Evolutionary conservation across 2,329 filamentous ascomycete genomes (phyloP).

Genomic region (Fusarium odoratissimum): DNA sequence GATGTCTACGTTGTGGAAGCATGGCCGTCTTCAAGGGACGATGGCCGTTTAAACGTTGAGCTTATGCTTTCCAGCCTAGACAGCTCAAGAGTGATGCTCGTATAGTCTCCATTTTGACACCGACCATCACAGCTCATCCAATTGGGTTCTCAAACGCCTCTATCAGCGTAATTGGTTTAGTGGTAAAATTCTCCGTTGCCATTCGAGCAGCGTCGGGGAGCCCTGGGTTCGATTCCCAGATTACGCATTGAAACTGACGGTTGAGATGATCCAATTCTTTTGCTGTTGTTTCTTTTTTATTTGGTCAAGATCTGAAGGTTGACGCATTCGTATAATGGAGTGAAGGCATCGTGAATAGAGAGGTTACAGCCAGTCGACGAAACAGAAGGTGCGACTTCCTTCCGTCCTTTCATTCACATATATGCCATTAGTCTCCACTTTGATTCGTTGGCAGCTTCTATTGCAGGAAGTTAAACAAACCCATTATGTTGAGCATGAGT

Average conservation of each 20-base stretch:
- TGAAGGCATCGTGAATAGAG: neutral
- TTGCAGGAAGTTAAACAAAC: neutral
- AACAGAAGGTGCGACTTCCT: neutral
- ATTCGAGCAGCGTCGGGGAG: conserved; percentile 9
- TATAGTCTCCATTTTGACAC: accelerated
- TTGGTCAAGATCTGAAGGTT: too few species aligned
- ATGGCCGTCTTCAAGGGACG: neutral
- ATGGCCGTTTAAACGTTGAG: accelerated
- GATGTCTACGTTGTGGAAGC: neutral
- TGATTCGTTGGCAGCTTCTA: neutral
- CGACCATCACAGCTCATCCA: neutral
- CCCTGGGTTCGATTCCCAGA: conserved; percentile 9
- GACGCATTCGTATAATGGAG: accelerated
- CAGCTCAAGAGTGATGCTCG: accelerated
- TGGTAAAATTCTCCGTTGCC: conserved; percentile 25
- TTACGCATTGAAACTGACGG: neutral
- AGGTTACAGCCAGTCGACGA: accelerated
- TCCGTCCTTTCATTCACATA: neutral
- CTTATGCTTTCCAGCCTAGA: too few species aligned
- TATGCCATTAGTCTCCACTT: accelerated
- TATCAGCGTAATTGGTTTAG: conserved; percentile 20
- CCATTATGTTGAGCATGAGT: neutral
- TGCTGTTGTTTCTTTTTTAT: neutral
- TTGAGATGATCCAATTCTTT: neutral
- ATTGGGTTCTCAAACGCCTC: neutral